Percentiles rank a stretch among this genome's conserved stretches.
These are phyloP conservation scores for Alternaria burnsii DNA, from an alignment of 2,329 filamentous ascomycete genomes.

Conservation along the genomic window DNA sequence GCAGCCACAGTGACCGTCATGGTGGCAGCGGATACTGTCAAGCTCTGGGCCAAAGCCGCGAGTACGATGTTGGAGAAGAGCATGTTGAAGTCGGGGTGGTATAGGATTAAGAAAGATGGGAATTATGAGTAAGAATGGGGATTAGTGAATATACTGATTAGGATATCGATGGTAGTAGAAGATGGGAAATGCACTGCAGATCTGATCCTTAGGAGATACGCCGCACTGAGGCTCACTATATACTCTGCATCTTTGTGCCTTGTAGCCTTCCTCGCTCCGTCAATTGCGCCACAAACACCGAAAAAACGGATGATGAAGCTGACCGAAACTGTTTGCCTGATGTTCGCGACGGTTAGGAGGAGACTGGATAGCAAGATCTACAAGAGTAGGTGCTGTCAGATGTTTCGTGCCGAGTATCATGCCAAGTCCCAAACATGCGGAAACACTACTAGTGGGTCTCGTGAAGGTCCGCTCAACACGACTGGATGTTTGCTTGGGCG, in stretches of 20 bases:
- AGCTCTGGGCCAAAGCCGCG: conserved; percentile 35
- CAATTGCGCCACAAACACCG: background rate
- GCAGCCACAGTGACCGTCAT: conserved; percentile 43
- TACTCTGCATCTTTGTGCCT: conserved; percentile 1
- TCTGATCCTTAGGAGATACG: background rate
- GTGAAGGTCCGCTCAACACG: background rate
- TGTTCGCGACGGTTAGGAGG: conserved; percentile 5
- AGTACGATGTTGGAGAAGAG: conserved; percentile 31
- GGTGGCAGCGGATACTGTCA: conserved; percentile 36
- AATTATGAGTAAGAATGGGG: conserved; percentile 4
- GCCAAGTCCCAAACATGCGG: conserved; percentile 19
- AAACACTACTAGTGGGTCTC: conserved; percentile 5
- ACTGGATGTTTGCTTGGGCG: conserved; percentile 2
- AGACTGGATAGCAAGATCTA: background rate
- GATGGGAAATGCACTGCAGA: conserved; percentile 15
- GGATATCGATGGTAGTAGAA: background rate
- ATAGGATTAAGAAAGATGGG: background rate
- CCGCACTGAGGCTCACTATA: conserved; percentile 5
- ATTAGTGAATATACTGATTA: conserved; percentile 1
- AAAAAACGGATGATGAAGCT: conserved; percentile 7
- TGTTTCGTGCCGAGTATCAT: conserved; percentile 22
- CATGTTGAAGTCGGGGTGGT: conserved; percentile 25
- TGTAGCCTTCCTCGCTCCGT: conserved; percentile 1
- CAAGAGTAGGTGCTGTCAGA: conserved; percentile 2
- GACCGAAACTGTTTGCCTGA: conserved; percentile 5